Evolutionary conservation across 345 rosid genomes (phyloP), one percentile per base, ranked within the genome.

Genomic region (Lepidium aucheri): DNA sequence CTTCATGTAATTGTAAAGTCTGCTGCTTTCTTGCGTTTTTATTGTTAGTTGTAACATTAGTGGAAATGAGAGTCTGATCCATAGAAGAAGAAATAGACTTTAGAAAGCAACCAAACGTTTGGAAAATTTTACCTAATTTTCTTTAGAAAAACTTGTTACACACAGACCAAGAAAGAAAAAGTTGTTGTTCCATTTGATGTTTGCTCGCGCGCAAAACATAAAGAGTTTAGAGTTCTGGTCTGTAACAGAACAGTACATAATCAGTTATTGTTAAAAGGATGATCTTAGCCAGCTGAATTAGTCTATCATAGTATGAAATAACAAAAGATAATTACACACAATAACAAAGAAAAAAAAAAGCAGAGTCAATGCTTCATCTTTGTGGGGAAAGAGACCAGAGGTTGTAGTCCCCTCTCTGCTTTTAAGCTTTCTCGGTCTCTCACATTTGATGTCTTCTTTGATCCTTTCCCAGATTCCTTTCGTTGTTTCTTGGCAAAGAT

Each of bases 401-500:
- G 13, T 42, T 46, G 63, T 20, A 9, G 38, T 57, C 40, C 30
- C 46, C 53, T 70, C 54, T 70, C 41, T 70, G 35, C 69, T 62
- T 70, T 70, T 62, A 54, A 54, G 58, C 75, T 54, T 60, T 68
- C 18, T 63, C 56, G 47, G 36, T 63, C 36, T 24, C 45, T 49
- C n/a, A 22, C 33, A 36, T 63, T 49, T 35, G 36, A 38, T 63
- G 15, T 63, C 20, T 2, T 49, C 14, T 36, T 63, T 63, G 46
- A 45, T 49, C 45, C 18, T 63, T 60, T 33, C 36, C 15, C 47
- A 47, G 33, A 49, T 71, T 71, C 70, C 65, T 55, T 63, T 71
- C 52, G 28, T 63, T 55, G 38, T 71, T 32, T 55, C 65, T 71
- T 22, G 44, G 58, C 72, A 59, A 65, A 73, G 72, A 65, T 73